These are phyloP conservation scores for Pseudogymnoascus verrucosus DNA, from an alignment of 2,329 filamentous ascomycete genomes.

Conservation along the genomic window DNA sequence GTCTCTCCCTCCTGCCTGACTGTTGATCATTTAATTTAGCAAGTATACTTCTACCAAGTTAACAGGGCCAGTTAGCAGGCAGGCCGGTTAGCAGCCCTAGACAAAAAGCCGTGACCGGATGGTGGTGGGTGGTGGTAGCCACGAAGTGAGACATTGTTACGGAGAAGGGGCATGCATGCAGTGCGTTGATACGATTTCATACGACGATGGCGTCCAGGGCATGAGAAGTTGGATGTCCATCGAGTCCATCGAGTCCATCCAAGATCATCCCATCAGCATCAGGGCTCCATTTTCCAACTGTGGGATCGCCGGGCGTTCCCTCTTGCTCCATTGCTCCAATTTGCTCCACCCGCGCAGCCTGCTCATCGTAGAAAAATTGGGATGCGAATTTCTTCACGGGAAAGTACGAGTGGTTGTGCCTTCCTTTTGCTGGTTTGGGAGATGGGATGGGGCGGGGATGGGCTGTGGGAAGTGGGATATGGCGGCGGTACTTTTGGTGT, in stretches of 20 bases:
- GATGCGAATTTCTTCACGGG: neutral
- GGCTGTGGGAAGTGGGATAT: neutral
- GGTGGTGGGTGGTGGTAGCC: neutral
- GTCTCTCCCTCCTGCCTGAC: neutral
- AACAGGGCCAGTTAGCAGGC: neutral
- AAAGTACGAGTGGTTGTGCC: neutral
- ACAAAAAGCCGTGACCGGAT: neutral
- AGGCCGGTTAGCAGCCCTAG: neutral
- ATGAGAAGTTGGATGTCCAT: too few relatives aligned
- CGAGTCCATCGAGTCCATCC: too few relatives aligned
- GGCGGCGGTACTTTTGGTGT: neutral
- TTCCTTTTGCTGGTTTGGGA: neutral
- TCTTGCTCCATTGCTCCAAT: too few relatives aligned
- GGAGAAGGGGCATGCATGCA: neutral
- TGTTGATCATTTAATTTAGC: neutral
- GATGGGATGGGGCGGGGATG: neutral
- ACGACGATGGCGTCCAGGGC: neutral
- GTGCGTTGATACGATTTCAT: neutral
- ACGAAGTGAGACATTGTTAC: neutral
- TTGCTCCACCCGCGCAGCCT: neutral
- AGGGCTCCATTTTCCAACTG: neutral
- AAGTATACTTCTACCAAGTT: too few relatives aligned
- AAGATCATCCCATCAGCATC: neutral
- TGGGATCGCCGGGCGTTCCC: neutral
- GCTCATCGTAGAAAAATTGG: neutral